Conservation (phyloP, 352 stramenopile species). For the Phytophthora melonis region DNA sequence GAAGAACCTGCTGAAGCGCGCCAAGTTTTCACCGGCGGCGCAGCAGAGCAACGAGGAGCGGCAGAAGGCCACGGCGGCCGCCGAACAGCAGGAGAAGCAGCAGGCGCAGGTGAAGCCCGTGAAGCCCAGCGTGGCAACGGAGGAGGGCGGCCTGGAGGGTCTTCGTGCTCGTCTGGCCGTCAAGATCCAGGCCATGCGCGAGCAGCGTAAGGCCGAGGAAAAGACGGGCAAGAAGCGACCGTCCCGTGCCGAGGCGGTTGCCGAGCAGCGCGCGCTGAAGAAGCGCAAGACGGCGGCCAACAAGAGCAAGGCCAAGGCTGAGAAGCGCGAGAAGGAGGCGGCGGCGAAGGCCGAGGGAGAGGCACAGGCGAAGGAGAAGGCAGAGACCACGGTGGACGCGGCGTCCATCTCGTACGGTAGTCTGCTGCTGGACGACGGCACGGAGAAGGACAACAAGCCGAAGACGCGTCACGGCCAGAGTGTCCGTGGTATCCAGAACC, state of each 20-base stretch:
- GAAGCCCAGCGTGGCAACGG: constrained; percentile 49
- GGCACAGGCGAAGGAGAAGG: constrained; percentile 23
- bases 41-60: constrained; percentile 74
- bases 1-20: constrained; percentile 68
- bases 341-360: constrained; percentile 17
- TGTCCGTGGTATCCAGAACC: constrained; percentile 77
- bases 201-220: constrained; percentile 78
- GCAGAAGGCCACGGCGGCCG: constrained; percentile 55
- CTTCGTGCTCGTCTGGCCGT: constrained; percentile 72
- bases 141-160: constrained; percentile 57
- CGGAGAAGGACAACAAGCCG: constrained; percentile 55
- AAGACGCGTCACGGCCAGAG: constrained; percentile 82
- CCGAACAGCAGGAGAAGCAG: constrained; percentile 62
- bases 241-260: constrained; percentile 32
- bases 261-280: constrained; percentile 44
- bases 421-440: constrained; percentile 69
- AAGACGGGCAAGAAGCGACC: constrained; percentile 66
- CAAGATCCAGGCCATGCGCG: constrained; percentile 77
- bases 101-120: constrained; percentile 43
- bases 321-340: constrained; percentile 56
- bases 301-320: constrained; percentile 64
- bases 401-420: constrained; percentile 82
- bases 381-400: constrained; percentile 24
- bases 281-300: constrained; percentile 54
- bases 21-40: constrained; percentile 72